Evolutionary conservation across 192 early-diverging fungal genomes (phyloP).

Genomic region (Allomyces javanicus): DNA sequence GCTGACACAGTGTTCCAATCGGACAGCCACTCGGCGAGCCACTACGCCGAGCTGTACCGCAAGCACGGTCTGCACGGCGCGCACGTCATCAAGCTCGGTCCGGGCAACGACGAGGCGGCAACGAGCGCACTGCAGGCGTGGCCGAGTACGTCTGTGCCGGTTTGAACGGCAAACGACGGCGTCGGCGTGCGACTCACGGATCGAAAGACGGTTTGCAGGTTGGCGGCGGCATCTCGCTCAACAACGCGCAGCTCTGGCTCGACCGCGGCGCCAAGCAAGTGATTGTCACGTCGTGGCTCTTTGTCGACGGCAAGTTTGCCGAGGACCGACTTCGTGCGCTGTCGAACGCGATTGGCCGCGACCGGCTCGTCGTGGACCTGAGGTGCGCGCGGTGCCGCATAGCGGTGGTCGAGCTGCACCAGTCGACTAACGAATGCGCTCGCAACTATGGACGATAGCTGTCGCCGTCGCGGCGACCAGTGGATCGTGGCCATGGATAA

Average conservation of each 20-base stretch:
- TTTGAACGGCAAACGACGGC: not conserved
- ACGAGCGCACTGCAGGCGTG: slow-evolving; percentile 60
- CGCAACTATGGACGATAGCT: slow-evolving; percentile 24
- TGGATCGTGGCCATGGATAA: slow-evolving; percentile 97
- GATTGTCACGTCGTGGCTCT: slow-evolving; percentile 90
- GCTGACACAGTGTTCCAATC: not conserved
- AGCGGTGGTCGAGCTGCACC: not conserved
- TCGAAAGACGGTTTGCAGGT: slow-evolving; percentile 51
- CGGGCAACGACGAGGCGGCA: slow-evolving; percentile 69
- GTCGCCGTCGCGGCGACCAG: slow-evolving; percentile 36
- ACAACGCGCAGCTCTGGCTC: slow-evolving; percentile 79
- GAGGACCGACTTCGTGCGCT: slow-evolving; percentile 36
- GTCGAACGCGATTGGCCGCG: slow-evolving; percentile 36
- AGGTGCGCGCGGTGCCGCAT: slow-evolving; percentile 18
- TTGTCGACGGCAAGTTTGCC: slow-evolving; percentile 56
- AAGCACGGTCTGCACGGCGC: slow-evolving; percentile 51
- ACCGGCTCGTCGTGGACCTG: slow-evolving; percentile 59
- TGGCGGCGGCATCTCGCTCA: slow-evolving; percentile 77
- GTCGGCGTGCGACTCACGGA: not conserved
- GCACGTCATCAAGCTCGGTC: slow-evolving; percentile 90
- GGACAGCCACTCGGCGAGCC: slow-evolving; percentile 41
- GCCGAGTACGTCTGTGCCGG: slow-evolving; percentile 30
- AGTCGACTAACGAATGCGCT: not conserved
- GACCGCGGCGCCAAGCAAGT: slow-evolving; percentile 58
- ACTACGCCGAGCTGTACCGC: slow-evolving; percentile 69